Conservation (phyloP, 345 rosid genomes). For the Acer yangbiense region DNA sequence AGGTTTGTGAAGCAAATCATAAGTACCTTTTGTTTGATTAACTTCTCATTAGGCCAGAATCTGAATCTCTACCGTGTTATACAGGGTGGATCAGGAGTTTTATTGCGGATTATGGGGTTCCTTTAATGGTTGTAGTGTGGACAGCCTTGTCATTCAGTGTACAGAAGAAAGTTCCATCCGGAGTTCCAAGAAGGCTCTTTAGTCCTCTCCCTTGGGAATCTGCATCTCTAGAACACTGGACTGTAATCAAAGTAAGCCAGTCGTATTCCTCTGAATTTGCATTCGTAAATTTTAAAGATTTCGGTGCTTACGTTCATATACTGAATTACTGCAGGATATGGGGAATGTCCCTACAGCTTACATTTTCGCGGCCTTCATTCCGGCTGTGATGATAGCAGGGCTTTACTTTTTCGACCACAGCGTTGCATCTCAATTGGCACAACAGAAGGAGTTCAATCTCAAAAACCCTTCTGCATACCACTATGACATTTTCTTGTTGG, state of each 20-base stretch:
- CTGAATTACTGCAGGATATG: constrained; percentile 61
- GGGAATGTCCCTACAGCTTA: constrained; percentile 57
- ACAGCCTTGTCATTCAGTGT: constrained; percentile 57
- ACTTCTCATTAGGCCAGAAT: not conserved
- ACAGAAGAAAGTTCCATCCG: constrained; percentile 57
- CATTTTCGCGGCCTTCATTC: constrained; percentile 73
- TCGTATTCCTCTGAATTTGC: not conserved
- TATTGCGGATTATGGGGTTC: constrained; percentile 87
- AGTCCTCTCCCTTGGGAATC: constrained; percentile 77
- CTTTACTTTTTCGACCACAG: constrained; percentile 89
- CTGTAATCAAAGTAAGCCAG: constrained; percentile 59
- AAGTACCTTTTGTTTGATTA: not conserved
- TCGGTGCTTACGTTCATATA: not conserved
- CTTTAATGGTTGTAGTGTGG: constrained; percentile 82
- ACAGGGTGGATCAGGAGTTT: constrained; percentile 63
- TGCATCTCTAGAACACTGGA: constrained; percentile 64
- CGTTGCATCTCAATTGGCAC: constrained; percentile 82
- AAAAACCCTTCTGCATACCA: constrained; percentile 84
- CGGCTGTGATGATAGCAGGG: constrained; percentile 77
- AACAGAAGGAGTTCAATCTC: constrained; percentile 84
- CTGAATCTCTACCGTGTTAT: not conserved
- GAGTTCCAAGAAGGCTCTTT: constrained; percentile 78
- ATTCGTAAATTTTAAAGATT: not conserved
- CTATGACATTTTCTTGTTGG: constrained; percentile 70
- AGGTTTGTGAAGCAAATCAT: constrained; percentile 37